Base-by-base conservation (phyloP, 108 stramenopile species). In the Ochromonas danica region DNA sequence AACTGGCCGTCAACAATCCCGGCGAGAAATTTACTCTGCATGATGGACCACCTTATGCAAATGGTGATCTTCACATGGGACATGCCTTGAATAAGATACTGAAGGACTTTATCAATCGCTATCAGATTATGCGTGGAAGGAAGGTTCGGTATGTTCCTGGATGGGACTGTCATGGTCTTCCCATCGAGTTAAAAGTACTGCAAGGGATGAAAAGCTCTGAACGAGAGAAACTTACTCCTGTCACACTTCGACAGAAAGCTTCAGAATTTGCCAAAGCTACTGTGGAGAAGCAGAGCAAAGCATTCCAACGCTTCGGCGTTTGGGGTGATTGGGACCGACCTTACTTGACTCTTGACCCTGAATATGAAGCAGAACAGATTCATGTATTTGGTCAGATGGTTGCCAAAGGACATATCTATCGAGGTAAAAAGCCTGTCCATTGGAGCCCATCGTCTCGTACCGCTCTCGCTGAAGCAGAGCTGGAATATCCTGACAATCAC, bases 131-230 rank as follows among this genome's bases (percentile, higher is more conserved):
- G 63, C 90, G 89, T 82, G 96, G 95, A 1, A 92, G 92, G 61
- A 93, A 97, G 80, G 96, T 96, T 1, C 92, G 93, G 78, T 99
- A 94, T 82, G 90, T 98, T 38, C 98, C 98, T 1, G 98, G 98
- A n/a, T 99, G 98, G 98, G 98, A 99, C 90, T 96, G 96, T 80
- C 98, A 99, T 82, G 98, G 98, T 36, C 88, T 99, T 41, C 98
- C 98, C 61, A 99, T 99, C 83, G 98, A 99, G 86, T 88, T 98
- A 78, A 99, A 99, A 84, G 98, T 97, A 25, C 70, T 99, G 35
- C 96, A 99, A 82, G 89, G 65, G 25, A 93, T 96, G 90, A 85
- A 86, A 80, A 85, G 81, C 2, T 91, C 90, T 70, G 95, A 96
- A 81, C 86, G 93, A 14, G 78, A 90, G 80, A 87, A 77, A 57